Evolutionary conservation across 1,139 yeast genomes (phyloP), one percentile per base, ranked within the genome.

Genomic region (Meyerozyma elateridarum): DNA sequence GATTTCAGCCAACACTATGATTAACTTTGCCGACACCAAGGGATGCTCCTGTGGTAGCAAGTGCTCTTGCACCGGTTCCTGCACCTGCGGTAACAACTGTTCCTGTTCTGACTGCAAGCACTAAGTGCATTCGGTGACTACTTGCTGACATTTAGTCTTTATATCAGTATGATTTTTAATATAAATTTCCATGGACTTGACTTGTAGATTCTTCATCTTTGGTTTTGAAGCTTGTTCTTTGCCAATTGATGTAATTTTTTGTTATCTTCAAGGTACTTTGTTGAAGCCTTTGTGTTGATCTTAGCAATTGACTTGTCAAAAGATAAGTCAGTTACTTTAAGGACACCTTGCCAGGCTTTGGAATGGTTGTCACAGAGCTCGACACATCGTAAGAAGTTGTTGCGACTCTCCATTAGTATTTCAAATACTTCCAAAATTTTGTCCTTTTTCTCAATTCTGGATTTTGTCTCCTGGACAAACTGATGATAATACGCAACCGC

Each of bases 281-380:
- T 28, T 11, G 32, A 25, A 14, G 27, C 22, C 22, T 35, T 25
- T 9, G 36, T 15, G 33, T 25, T 30, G 19, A 28, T 29, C 13
- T 19, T 25, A 28, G 8, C 19, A 21, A 20, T 27, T 13, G 39
- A 15, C 13, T 31, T 26, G 5, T 17, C 28, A 4, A 24, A 24
- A 3, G 9, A n/a, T 18, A 11, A 8, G 15, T 45, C 42, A 6
- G 68, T 24, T 18, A 75, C 56, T 3, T 70, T 53, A 31, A 65
- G 67, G 4, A 87, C 61, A 0, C 95, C 94, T 35, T 78, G 60
- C 96, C 96, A 88, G 15, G 85, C 83, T 41, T 85, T 70, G 12
- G 73, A 57, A 52, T 76, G 82, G 27, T 66, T 64, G 26, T 82
- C 84, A 44, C 85, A 80, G 29, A 89, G 62, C 57, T 89, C 96